Percentiles rank a stretch among this genome's conserved stretches.
phyloP scores from a whole-genome alignment of 805 yeast genomes.

The Monosporozyma yasuniensis region DNA sequence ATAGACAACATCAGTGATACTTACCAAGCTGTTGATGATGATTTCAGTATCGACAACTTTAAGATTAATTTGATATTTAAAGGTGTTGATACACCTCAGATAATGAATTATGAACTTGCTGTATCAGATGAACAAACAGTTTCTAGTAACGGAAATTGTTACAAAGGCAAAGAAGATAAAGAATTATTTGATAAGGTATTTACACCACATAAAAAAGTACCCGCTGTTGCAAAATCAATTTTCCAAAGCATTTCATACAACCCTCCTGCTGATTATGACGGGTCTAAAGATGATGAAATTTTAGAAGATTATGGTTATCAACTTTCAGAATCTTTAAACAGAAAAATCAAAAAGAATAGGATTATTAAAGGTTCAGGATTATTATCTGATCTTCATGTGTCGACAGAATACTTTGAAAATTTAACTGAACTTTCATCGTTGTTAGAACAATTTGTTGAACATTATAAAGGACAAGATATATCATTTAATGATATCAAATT shows the following conservation, averaged over 20 bases:
- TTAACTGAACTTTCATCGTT: slow-evolving; percentile 22
- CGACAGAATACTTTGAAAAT: slow-evolving; percentile 11
- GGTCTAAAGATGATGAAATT: slow-evolving; percentile 8
- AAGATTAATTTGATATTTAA: slow-evolving; percentile 3
- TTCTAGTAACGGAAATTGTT: background rate
- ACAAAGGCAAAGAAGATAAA: background rate
- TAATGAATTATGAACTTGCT: background rate
- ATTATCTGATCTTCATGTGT: slow-evolving; percentile 11
- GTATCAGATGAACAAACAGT: background rate
- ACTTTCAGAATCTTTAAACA: slow-evolving; percentile 20
- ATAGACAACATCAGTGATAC: slow-evolving; percentile 1
- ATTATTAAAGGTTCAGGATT: slow-evolving; percentile 1
- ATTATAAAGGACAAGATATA: slow-evolving; percentile 18
- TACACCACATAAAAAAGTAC: background rate
- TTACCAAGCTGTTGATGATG: background rate
- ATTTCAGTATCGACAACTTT: background rate
- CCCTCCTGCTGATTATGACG: background rate
- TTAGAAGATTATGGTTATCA: slow-evolving; percentile 24
- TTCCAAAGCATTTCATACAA: background rate
- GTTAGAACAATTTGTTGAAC: slow-evolving; percentile 19
- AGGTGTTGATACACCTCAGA: background rate
- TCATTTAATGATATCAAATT: slow-evolving; percentile 12
- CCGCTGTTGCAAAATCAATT: background rate
- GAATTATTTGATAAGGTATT: background rate
- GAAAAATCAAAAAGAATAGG: slow-evolving; percentile 7